A percentile compares a stretch with the other conserved stretches of the same genome.
Conservation (phyloP, 495 filamentous ascomycete species). For the Xylaria venustula region DNA sequence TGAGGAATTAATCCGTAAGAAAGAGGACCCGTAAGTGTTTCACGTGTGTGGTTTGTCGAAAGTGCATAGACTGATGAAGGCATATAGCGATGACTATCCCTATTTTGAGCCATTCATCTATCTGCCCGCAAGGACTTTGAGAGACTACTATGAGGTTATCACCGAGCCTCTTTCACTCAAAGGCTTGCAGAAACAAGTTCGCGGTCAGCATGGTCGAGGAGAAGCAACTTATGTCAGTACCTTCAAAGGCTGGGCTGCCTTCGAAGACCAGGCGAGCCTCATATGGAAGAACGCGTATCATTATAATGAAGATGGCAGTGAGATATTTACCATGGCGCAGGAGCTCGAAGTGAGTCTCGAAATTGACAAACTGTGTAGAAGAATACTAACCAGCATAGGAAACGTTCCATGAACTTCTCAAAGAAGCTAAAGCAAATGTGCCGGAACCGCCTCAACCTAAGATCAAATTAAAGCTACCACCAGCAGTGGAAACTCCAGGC, state of each 20-base stretch:
- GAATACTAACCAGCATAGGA: slow-evolving; percentile 42
- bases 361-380: neutral
- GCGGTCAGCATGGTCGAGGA: slow-evolving; percentile 63
- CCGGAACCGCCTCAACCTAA: slow-evolving; percentile 67
- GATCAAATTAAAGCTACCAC: slow-evolving; percentile 69
- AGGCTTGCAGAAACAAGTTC: slow-evolving; percentile 66
- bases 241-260: slow-evolving; percentile 74
- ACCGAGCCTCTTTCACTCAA: slow-evolving; percentile 69
- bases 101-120: slow-evolving; percentile 66
- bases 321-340: slow-evolving; percentile 67
- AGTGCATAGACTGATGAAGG: slow-evolving; percentile 16
- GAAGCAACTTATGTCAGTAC: slow-evolving; percentile 64
- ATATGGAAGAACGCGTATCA: slow-evolving; percentile 84
- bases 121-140: slow-evolving; percentile 58
- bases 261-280: slow-evolving; percentile 72
- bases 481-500: slow-evolving; percentile 33
- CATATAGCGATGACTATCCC: slow-evolving; percentile 44
- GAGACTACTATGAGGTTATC: slow-evolving; percentile 78
- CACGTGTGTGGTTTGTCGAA: neutral
- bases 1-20: slow-evolving; percentile 61
- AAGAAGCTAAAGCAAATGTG: slow-evolving; percentile 64
- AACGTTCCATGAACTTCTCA: slow-evolving; percentile 62
- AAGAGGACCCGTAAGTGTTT: slow-evolving; percentile 57
- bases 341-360: slow-evolving; percentile 64
- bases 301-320: slow-evolving; percentile 87